These are phyloP conservation scores for Micromonas pusilla DNA, from an alignment of 139 green algal genomes.

Conservation along the genomic window DNA sequence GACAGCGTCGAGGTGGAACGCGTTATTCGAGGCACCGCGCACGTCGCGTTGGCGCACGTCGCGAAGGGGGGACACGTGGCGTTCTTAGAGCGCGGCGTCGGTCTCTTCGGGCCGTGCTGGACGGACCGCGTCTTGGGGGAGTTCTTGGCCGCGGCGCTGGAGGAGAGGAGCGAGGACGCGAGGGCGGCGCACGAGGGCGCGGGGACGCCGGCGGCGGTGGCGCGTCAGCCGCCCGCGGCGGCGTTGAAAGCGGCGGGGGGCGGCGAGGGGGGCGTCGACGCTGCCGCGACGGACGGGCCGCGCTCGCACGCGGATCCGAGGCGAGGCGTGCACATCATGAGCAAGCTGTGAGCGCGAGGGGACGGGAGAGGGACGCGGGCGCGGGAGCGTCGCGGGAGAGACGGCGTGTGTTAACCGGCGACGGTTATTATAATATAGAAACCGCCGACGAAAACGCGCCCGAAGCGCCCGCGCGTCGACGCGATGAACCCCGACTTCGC, in stretches of 20 bases:
- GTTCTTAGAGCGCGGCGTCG: neutral
- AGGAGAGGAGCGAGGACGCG: neutral
- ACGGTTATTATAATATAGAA: too few relatives aligned
- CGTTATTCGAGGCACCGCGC: neutral
- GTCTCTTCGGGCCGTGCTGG: neutral
- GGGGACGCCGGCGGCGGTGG: too few relatives aligned
- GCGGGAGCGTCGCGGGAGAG: too few relatives aligned
- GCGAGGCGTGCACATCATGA: neutral
- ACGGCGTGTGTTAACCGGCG: too few relatives aligned
- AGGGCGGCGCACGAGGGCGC: neutral
- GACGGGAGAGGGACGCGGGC: too few relatives aligned
- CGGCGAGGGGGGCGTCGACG: too few relatives aligned
- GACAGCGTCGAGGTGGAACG: neutral
- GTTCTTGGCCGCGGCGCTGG: neutral
- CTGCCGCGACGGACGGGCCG: neutral
- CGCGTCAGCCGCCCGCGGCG: too few relatives aligned
- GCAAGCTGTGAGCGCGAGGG: neutral
- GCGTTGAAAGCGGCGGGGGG: too few relatives aligned
- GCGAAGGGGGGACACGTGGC: neutral
- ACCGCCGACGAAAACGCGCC: too few relatives aligned
- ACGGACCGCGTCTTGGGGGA: neutral
- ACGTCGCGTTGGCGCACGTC: neutral
- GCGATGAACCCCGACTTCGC: too few relatives aligned
- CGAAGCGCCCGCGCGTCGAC: too few relatives aligned
- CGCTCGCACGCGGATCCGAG: neutral